Percentiles rank a stretch among this genome's conserved stretches.
Evolutionary conservation across 257 asterid genomes (phyloP).

Genomic region (Avicennia marina): DNA sequence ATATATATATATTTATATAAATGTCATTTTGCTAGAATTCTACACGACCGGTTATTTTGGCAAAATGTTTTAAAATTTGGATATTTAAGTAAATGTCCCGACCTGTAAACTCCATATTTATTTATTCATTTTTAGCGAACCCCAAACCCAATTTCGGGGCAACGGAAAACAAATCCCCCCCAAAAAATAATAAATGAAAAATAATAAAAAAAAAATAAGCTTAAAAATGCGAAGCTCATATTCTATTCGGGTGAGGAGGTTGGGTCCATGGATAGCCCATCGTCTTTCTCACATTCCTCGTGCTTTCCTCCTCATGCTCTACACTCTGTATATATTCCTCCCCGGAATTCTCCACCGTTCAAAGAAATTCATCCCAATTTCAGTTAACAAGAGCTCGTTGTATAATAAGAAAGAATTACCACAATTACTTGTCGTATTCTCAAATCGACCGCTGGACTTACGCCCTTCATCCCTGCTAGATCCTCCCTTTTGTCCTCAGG

Average conservation of each 20-base stretch:
- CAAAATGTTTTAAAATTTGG: no score
- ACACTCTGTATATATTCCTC: background rate
- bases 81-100: no score
- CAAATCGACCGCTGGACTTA: slow-evolving; percentile 6
- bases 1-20: no score
- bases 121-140: no score
- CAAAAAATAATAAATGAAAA: no score
- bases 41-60: no score
- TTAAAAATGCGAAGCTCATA: background rate
- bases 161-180: no score
- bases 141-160: no score
- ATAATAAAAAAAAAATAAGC: background rate
- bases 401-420: slow-evolving; percentile 3
- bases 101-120: no score
- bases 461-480: slow-evolving; percentile 7
- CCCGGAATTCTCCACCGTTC: slow-evolving; percentile 4
- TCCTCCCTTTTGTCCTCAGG: slow-evolving; percentile 19
- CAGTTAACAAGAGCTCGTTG: background rate
- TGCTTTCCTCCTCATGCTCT: background rate
- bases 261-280: background rate
- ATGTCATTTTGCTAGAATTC: no score
- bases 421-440: slow-evolving; percentile 1
- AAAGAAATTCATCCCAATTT: slow-evolving; percentile 1
- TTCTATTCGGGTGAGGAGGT: slow-evolving; percentile 8
- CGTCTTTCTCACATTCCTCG: background rate